phyloP scores from a whole-genome alignment of 257 asterid genomes.

The Gynochthodes officinalis region DNA sequence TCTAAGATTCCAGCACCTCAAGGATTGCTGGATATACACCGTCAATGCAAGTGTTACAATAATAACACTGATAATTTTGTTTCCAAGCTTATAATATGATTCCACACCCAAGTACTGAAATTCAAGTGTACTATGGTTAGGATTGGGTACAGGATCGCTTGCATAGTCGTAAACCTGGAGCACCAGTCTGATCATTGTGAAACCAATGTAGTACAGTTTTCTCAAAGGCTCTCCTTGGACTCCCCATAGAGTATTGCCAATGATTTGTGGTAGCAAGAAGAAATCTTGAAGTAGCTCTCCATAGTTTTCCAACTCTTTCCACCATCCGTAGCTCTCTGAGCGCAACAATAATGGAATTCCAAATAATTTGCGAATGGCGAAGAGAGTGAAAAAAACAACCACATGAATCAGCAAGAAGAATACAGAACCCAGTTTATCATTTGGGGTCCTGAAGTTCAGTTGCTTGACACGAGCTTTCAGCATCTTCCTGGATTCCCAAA shows the following conservation, averaged over 20 bases:
- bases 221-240: conserved; percentile 15
- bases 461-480: conserved; percentile 1
- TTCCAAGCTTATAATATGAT: conserved; percentile 6
- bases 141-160: conserved; percentile 25
- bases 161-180: conserved; percentile 15
- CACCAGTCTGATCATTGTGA: conserved; percentile 15
- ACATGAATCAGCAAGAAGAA: conserved; percentile 6
- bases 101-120: conserved; percentile 13
- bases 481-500: conserved; percentile 3
- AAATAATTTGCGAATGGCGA: not conserved
- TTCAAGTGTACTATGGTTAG: not conserved
- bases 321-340: not conserved
- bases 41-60: conserved; percentile 7
- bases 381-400: not conserved
- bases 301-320: conserved; percentile 13
- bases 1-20: not conserved
- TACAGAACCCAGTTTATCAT: conserved; percentile 6
- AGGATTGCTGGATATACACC: conserved; percentile 13
- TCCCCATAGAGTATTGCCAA: conserved; percentile 14
- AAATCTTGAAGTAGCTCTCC: conserved; percentile 20
- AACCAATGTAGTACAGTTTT: conserved; percentile 17
- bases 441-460: conserved; percentile 3
- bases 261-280: conserved; percentile 26
- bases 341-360: not conserved
- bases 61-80: not conserved